phyloP scores from a whole-genome alignment of 345 rosid species.

The Salix purpurea region DNA sequence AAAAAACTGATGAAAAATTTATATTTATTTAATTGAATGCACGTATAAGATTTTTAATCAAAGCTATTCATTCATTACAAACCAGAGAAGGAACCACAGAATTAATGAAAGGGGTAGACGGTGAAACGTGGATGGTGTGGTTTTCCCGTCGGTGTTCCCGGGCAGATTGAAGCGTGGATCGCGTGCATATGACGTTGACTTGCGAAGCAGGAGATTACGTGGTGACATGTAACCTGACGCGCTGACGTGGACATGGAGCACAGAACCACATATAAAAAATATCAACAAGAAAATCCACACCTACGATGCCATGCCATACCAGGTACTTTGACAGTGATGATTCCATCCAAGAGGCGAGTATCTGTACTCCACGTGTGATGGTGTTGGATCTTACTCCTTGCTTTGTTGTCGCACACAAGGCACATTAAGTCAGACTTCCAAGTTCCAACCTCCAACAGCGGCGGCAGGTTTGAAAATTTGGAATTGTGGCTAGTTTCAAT shows the following conservation, averaged over 20 bases:
- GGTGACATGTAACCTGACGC: constrained; percentile 17
- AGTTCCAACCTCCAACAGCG: too few relatives aligned
- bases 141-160: background rate
- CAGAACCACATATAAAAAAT: background rate
- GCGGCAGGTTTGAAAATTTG: too few relatives aligned
- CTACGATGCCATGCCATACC: background rate
- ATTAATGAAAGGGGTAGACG: background rate
- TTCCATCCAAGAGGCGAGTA: constrained; percentile 6
- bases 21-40: too few relatives aligned
- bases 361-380: constrained; percentile 14
- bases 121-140: background rate
- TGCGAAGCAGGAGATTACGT: background rate
- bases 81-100: background rate
- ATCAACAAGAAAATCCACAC: background rate
- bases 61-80: too few relatives aligned
- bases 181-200: background rate
- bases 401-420: background rate
- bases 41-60: too few relatives aligned
- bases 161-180: background rate
- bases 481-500: too few relatives aligned
- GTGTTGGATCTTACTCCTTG: constrained; percentile 5
- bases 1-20: too few relatives aligned
- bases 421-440: background rate
- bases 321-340: background rate
- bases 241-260: constrained; percentile 4